Evolutionary conservation across 108 stramenopile species (phyloP), one percentile per base, ranked within the genome.

Genomic region (Conticribra guillardii): DNA sequence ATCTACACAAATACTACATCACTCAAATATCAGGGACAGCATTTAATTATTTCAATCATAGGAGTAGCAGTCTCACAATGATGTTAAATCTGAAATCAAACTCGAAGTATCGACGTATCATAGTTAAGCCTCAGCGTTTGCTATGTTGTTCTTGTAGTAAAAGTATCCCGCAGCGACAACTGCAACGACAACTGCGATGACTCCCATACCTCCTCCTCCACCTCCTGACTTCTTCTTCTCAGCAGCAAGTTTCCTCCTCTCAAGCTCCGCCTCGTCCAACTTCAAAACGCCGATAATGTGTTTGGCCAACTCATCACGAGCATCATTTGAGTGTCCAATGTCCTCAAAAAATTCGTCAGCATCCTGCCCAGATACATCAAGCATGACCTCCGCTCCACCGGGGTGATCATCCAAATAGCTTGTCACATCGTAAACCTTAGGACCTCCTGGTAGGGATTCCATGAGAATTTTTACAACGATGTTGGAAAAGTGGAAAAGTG

Each of bases 301-400:
- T 63, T 93, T 92, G 51, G 76, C 79, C 81, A 98, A 70, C 74
- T 96, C 91, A 21, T 85, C 72, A 54, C 96, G 78, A 0, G 98
- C 98, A 59, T 96, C 95, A 54, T 87, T 88, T 29, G 96, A 97
- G 74, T 98, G 98, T 1, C 98, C 98, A 83, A 97, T 98, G 66
- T 97, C 98, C 80, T 98, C 98, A 76, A 98, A 98, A 82, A 97
- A 95, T 77, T 96, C 96, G 71, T 96, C 95, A 18, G 94, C 95
- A 79, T 97, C 92, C 78, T 88, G 76, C 29, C 97, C 97, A 24
- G 87, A 88, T 17, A 95, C 84, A 71, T 98, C 96, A 61, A 98
- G 79, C 79, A 98, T 81, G 14, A 98, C 93, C 77, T 98, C 96
- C 19, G 91, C 91, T 32, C 97, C 97, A 57, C 99, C 99, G 17